Evolutionary conservation across 2,329 filamentous ascomycete species (phyloP), one percentile per base, ranked within the genome.

Genomic region (Podosphaera xanthii): DNA sequence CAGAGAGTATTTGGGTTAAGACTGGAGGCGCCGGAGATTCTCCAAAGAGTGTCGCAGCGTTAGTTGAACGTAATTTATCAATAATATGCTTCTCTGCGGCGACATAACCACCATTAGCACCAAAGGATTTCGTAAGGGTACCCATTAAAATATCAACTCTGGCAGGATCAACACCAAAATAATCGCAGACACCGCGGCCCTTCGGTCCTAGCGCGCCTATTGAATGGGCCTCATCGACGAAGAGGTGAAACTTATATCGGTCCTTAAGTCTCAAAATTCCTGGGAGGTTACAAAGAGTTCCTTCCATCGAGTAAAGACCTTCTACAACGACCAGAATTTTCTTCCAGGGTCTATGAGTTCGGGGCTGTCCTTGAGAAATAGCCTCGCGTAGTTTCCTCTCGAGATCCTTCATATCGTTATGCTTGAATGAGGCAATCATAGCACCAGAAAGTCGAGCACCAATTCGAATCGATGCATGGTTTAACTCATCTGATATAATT

Each of bases 291-390:
- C 87, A 92, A 87, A 98, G 94, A 64, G 90, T 96, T 56, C 92
- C 92, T 74, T 98, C 92, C 92, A 98, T 98, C 0, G 91, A 97
- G 77, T 98, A 98, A 30, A 98, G 79, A 65, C 92, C 92, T 71
- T 98, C 92, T 44, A 98, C 87, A 44, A 91, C 90, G 52, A 98
- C 87, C 58, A 98, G 72, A 61, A 98, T 97, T 81, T 97, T 98
- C 78, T 94, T 96, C 92, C 92, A 98, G 0, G 92, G 92, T 36
- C 92, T 86, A 72, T 98, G 92, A n/a, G 91, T 98, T 64, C 92
- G 86, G 58, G 92, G 92, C 70, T 98, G 92, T 52, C 92, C 92
- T 72, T 97, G 91, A 12, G 91, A 90, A 69, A 98, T 97, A 64
- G 83, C 86, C 69, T 97, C 90, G 49, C 92, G 85, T 5, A 98